Evolutionary conservation across 2,329 filamentous ascomycete species (phyloP).

Genomic region (Aspergillus puulaauensis): DNA sequence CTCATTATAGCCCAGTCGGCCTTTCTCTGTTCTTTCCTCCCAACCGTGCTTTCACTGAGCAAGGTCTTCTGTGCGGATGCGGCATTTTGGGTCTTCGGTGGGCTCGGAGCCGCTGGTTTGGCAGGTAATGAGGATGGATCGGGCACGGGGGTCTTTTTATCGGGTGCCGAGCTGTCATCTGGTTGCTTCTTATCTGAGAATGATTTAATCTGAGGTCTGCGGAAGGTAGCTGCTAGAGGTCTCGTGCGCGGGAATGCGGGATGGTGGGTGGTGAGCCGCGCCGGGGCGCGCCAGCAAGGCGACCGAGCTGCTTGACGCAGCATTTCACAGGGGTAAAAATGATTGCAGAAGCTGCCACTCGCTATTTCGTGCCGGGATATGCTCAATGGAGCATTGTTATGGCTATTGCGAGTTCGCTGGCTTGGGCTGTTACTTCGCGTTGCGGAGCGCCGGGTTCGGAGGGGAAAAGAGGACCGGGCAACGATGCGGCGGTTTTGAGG

Average conservation of each 20-base stretch:
- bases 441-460: conserved; percentile 37
- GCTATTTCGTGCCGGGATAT: background rate
- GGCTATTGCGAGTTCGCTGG: conserved; percentile 13
- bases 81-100: conserved; percentile 24
- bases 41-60: conserved; percentile 63
- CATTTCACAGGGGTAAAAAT: conserved; percentile 27
- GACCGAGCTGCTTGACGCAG: conserved; percentile 38
- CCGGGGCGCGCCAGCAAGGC: conserved; percentile 33
- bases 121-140: conserved; percentile 11
- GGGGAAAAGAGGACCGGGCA: conserved; percentile 21
- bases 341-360: conserved; percentile 5
- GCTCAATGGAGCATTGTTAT: conserved; percentile 26
- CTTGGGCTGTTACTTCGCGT: conserved; percentile 21
- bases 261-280: conserved; percentile 26
- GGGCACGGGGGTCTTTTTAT: conserved; percentile 14
- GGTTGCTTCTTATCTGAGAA: conserved; percentile 32
- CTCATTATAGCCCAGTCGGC: conserved; percentile 98
- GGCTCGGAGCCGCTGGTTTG: conserved; percentile 20
- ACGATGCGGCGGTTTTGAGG: conserved; percentile 11
- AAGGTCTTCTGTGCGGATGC: conserved; percentile 55
- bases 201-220: conserved; percentile 27
- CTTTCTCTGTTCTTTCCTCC: conserved; percentile 84
- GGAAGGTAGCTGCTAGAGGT: conserved; percentile 22
- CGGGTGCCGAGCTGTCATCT: conserved; percentile 14
- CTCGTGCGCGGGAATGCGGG: conserved; percentile 23